These are phyloP conservation scores for Daldinia childiae DNA, from an alignment of 495 filamentous ascomycete species.

Conservation along the genomic window DNA sequence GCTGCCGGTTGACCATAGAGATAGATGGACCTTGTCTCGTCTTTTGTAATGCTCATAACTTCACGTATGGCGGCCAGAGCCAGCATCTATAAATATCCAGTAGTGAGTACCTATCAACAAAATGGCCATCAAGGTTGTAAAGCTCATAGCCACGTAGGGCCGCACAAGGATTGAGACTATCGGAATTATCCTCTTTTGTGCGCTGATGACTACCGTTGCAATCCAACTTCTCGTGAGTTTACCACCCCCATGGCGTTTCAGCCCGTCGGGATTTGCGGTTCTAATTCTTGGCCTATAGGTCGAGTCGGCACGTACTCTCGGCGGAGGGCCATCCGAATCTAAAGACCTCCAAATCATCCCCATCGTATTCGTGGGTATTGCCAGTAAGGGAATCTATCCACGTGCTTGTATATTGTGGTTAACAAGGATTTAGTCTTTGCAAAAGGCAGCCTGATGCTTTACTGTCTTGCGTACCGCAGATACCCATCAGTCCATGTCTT, in stretches of 20 bases:
- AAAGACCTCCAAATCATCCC: slow-evolving; percentile 59
- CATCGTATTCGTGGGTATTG: slow-evolving; percentile 60
- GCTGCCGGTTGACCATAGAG: slow-evolving; percentile 35
- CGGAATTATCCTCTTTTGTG: slow-evolving; percentile 68
- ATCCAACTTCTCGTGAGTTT: slow-evolving; percentile 60
- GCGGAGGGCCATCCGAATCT: slow-evolving; percentile 49
- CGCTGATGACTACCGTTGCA: slow-evolving; percentile 66
- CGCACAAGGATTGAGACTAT: slow-evolving; percentile 65
- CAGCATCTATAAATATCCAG: slow-evolving; percentile 66
- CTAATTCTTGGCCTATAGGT: slow-evolving; percentile 48
- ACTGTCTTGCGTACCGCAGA: slow-evolving; percentile 60
- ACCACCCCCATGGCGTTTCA: slow-evolving; percentile 10
- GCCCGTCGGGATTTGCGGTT: slow-evolving; percentile 15
- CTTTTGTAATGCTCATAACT: slow-evolving; percentile 64
- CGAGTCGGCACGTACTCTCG: slow-evolving; percentile 60
- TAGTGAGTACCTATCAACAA: slow-evolving; percentile 46
- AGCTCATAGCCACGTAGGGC: slow-evolving; percentile 49
- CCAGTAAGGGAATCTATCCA: slow-evolving; percentile 52
- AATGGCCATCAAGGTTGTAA: slow-evolving; percentile 11
- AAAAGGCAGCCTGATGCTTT: slow-evolving; percentile 60
- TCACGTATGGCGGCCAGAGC: slow-evolving; percentile 61
- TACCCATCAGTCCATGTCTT: slow-evolving; percentile 66
- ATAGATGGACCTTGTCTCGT: slow-evolving; percentile 67
- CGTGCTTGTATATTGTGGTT: slow-evolving; percentile 6
- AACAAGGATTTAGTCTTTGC: slow-evolving; percentile 53